Evolutionary conservation across 2,329 filamentous ascomycete genomes (phyloP).

Genomic region (Neofusicoccum cordaticola): DNA sequence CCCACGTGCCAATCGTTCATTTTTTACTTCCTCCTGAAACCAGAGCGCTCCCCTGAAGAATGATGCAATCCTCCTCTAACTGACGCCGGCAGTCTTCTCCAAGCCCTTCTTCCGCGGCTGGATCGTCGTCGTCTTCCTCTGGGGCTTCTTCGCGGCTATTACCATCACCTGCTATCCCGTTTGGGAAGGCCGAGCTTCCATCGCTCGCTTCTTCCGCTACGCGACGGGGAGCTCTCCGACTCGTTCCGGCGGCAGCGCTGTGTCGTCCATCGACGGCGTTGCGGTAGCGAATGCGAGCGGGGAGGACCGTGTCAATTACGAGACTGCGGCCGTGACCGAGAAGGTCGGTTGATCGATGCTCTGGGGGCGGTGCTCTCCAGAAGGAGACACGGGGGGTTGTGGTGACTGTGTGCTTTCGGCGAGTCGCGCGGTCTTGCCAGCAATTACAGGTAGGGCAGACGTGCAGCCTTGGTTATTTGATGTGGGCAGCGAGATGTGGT

Average conservation of each 20-base stretch:
- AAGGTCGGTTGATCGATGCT: too few relatives aligned
- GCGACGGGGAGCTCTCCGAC: background rate
- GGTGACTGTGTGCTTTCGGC: too few relatives aligned
- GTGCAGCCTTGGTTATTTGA: too few relatives aligned
- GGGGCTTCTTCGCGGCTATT: constrained; percentile 15
- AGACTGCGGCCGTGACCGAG: background rate
- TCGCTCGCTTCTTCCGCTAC: constrained; percentile 7
- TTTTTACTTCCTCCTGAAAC: background rate
- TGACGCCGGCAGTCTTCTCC: background rate
- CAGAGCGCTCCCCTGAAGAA: background rate
- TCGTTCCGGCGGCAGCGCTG: background rate
- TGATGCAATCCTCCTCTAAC: background rate
- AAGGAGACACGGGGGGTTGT: too few relatives aligned
- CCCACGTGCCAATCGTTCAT: too few relatives aligned
- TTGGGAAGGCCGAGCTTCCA: constrained; percentile 12
- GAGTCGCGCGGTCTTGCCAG: too few relatives aligned
- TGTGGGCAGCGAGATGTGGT: too few relatives aligned
- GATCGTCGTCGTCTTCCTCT: constrained; percentile 17
- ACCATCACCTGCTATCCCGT: constrained; percentile 16
- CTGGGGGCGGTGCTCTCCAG: too few relatives aligned
- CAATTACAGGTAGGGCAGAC: too few relatives aligned
- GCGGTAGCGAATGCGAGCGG: background rate
- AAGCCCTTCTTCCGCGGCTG: constrained; percentile 17
- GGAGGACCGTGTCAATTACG: background rate
- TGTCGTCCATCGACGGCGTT: background rate